These are phyloP conservation scores for Iodosphaeria phyllophila DNA, from an alignment of 2,329 filamentous ascomycete species.

Conservation along the genomic window DNA sequence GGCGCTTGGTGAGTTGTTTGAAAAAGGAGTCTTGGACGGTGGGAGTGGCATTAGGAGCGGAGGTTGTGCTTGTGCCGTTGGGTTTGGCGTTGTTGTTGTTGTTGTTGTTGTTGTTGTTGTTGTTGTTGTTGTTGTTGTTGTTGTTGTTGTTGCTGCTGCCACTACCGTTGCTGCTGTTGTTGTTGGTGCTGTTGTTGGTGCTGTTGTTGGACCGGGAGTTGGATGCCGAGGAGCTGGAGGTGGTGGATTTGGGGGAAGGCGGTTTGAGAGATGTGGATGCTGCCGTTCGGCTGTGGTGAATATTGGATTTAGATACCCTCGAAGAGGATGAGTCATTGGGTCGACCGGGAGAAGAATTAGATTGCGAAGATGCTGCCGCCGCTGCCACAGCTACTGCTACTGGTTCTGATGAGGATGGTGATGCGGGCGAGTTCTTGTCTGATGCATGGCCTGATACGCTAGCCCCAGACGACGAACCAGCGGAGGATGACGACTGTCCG, in stretches of 20 bases:
- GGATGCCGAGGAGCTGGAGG: neutral
- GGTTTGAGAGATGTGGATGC: neutral
- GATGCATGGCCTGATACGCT: too few relatives aligned
- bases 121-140: slow-evolving; percentile 1
- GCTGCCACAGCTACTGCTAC: too few relatives aligned
- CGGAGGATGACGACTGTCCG: too few relatives aligned
- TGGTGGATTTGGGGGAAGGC: neutral
- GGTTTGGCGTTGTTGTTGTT: slow-evolving; percentile 1
- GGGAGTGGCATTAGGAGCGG: slow-evolving; percentile 39
- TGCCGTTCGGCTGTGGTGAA: neutral
- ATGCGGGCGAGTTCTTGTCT: too few relatives aligned
- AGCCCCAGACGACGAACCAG: too few relatives aligned
- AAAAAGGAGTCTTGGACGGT: slow-evolving; percentile 96
- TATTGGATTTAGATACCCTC: slow-evolving; percentile 1
- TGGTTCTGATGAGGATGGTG: too few relatives aligned
- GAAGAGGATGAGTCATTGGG: too few relatives aligned
- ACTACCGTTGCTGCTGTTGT: slow-evolving; percentile 1
- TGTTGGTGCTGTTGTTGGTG: slow-evolving; percentile 1
- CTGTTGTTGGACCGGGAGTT: neutral
- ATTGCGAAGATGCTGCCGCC: too few relatives aligned
- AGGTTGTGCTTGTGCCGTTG: slow-evolving; percentile 11
- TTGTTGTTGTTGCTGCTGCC: slow-evolving; percentile 2
- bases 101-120: neutral
- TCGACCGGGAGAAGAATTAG: too few relatives aligned
- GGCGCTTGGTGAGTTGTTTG: slow-evolving; percentile 84